These are phyloP conservation scores for Fraxinus greggii DNA, from an alignment of 305 asterid genomes.

Conservation along the genomic window DNA sequence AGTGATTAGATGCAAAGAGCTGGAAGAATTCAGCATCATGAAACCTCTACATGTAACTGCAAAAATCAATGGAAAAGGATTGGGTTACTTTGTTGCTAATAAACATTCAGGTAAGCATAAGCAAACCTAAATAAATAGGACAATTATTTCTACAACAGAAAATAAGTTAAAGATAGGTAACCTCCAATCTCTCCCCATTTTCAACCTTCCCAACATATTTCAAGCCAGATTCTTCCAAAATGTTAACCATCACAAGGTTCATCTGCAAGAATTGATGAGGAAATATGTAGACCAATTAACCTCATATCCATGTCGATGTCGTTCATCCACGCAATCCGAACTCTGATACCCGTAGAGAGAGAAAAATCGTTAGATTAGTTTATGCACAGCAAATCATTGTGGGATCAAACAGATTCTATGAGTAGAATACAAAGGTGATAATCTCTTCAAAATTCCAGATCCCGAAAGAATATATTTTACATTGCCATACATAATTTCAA, in stretches of 20 bases:
- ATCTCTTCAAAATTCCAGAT: neutral
- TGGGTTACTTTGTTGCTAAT: neutral
- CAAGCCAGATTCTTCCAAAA: slow-evolving; percentile 72
- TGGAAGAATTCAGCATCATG: slow-evolving; percentile 7
- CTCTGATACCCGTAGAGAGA: slow-evolving; percentile 55
- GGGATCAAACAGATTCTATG: neutral
- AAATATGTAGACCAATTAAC: slow-evolving; percentile 32
- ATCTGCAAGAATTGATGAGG: slow-evolving; percentile 49
- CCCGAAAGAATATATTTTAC: neutral
- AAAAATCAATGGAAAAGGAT: neutral
- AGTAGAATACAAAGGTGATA: neutral
- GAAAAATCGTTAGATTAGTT: slow-evolving; percentile 13
- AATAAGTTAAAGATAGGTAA: slow-evolving; percentile 22
- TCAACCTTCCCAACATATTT: slow-evolving; percentile 90
- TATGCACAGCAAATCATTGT: neutral
- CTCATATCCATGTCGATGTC: slow-evolving; percentile 94
- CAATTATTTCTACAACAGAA: neutral
- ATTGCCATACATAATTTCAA: neutral
- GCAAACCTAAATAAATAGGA: neutral
- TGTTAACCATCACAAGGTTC: slow-evolving; percentile 66
- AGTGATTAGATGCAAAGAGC: slow-evolving; percentile 16
- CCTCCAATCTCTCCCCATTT: slow-evolving; percentile 93
- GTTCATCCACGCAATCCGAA: slow-evolving; percentile 74
- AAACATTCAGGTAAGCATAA: neutral
- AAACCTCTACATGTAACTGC: neutral